Percentiles rank a stretch among this genome's conserved stretches.
These are phyloP conservation scores for Hibiscus syriacus DNA, from an alignment of 345 rosid species.

Conservation along the genomic window DNA sequence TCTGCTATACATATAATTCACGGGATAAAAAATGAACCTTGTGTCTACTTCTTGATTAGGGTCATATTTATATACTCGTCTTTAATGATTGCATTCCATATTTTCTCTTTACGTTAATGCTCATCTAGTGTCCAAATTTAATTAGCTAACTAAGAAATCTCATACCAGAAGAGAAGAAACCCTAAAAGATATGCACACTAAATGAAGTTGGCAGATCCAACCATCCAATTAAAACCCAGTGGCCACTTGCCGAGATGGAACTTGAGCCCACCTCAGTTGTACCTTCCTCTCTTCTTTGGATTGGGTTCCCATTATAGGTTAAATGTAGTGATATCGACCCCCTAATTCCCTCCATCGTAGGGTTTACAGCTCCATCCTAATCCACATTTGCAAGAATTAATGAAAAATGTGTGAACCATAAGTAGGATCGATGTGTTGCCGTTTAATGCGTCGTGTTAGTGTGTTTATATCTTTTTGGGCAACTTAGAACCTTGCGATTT, in stretches of 20 bases:
- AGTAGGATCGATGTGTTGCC: neutral
- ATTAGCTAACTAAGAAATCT: no score
- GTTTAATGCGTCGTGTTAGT: no score
- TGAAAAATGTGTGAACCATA: neutral
- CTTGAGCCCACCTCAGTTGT: neutral
- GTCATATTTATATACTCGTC: neutral
- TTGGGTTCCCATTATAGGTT: neutral
- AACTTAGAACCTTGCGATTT: no score
- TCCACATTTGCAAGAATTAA: no score
- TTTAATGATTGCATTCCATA: neutral
- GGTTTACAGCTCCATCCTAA: neutral
- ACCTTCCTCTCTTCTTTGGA: neutral
- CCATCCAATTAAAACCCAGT: neutral
- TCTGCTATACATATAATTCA: neutral
- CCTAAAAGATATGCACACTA: neutral
- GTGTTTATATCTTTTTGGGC: no score
- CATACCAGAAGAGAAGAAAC: neutral
- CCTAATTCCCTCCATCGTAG: neutral
- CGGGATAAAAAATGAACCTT: neutral
- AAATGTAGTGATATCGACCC: neutral
- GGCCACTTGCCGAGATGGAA: neutral
- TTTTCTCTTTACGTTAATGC: neutral
- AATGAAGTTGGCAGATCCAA: neutral
- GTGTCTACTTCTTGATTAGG: neutral
- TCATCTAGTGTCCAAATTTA: neutral